phyloP scores from a whole-genome alignment of 2,329 filamentous ascomycete genomes.

The Graphiopsis chlorocephala region DNA sequence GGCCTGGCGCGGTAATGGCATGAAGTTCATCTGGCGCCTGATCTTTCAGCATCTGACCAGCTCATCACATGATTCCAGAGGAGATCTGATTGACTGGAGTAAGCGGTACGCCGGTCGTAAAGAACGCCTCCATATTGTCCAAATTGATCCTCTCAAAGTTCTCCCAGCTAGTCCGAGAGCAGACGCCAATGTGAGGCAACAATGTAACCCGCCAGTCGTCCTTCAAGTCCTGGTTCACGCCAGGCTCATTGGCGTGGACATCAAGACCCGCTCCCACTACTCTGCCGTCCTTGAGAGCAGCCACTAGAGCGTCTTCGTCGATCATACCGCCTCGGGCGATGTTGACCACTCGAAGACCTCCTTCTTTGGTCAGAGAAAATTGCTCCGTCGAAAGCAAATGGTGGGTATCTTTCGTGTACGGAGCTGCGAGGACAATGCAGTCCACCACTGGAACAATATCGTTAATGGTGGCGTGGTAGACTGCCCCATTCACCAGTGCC shows the following conservation, averaged over 20 bases:
- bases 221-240: conserved; percentile 48
- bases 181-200: background rate
- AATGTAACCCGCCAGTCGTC: conserved; percentile 36
- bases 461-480: conserved; percentile 44
- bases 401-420: conserved; percentile 39
- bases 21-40: background rate
- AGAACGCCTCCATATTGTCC: background rate
- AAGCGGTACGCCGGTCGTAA: background rate
- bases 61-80: background rate
- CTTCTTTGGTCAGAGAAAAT: conserved; percentile 47
- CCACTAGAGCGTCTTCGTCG: conserved; percentile 55
- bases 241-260: conserved; percentile 58
- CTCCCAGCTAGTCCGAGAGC: background rate
- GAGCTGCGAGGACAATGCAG: conserved; percentile 61
- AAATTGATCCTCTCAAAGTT: background rate
- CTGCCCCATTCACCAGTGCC: background rate
- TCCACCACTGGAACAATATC: conserved; percentile 52
- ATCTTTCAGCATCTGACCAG: no score
- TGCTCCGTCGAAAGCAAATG: conserved; percentile 9
- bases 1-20: background rate
- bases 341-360: conserved; percentile 56
- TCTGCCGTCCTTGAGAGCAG: conserved; percentile 53
- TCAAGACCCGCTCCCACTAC: conserved; percentile 56
- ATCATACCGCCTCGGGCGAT: conserved; percentile 57
- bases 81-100: background rate